Conservation (phyloP, 805 yeast species). For the Lachancea nothofagi region DNA sequence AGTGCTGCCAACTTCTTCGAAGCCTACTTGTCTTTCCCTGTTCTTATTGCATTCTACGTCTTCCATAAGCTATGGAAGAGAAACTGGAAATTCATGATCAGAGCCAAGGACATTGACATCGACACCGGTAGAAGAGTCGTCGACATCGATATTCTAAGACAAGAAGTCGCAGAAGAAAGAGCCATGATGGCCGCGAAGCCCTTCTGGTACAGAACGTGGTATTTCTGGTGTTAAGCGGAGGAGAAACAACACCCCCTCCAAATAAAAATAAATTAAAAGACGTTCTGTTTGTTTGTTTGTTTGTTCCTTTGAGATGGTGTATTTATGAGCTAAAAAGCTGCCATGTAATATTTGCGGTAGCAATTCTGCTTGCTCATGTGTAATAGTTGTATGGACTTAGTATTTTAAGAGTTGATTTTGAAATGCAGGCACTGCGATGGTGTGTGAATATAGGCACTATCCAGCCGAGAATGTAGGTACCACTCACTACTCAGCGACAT, state of each 20-base stretch:
- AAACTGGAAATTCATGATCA: conserved; percentile 38
- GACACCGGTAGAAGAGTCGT: conserved; percentile 57
- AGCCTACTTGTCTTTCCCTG: conserved; percentile 59
- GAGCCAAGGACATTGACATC: conserved; percentile 49
- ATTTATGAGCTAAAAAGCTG: no score
- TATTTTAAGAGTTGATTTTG: no score
- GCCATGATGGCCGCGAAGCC: conserved; percentile 40
- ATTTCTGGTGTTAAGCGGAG: conserved; percentile 49
- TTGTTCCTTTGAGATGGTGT: neutral
- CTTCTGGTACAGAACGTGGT: conserved; percentile 39
- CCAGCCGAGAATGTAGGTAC: no score
- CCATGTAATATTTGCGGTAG: no score
- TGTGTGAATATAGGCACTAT: no score
- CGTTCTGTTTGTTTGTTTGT: neutral
- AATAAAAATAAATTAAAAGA: neutral
- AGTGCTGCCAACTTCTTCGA: conserved; percentile 57
- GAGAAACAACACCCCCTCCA: no score
- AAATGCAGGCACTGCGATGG: no score
- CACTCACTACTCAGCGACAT: no score
- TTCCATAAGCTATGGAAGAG: conserved; percentile 52
- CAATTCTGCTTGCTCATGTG: no score
- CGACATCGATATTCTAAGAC: conserved; percentile 47
- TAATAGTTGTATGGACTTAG: no score
- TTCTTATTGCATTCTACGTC: conserved; percentile 51
- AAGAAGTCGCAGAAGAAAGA: conserved; percentile 49